Conservation (phyloP, 2,329 filamentous ascomycete species). For the Calonectria hongkongensis region DNA sequence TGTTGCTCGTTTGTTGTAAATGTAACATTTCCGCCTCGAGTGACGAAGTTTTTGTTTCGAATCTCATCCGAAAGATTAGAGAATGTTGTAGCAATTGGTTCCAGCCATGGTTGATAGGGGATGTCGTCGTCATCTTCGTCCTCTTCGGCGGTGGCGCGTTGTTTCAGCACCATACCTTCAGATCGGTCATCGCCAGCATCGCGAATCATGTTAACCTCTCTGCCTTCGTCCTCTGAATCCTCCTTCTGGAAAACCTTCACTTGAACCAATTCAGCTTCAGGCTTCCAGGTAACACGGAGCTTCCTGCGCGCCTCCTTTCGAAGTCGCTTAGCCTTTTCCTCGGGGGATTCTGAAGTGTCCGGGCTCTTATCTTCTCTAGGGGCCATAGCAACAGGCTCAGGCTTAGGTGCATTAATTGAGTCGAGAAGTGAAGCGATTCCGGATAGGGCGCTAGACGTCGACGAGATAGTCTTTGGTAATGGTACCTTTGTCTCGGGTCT, state of each 20-base stretch:
- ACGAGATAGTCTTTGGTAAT: conserved; percentile 57
- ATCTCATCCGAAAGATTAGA: conserved; percentile 66
- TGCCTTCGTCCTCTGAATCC: conserved; percentile 80
- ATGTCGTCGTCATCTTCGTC: conserved; percentile 77
- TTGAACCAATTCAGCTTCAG: conserved; percentile 79
- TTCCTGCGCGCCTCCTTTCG: conserved; percentile 83
- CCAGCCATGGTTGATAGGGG: conserved; percentile 71
- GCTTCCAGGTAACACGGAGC: conserved; percentile 82
- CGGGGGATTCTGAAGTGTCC: conserved; percentile 78
- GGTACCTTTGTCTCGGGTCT: conserved; percentile 57
- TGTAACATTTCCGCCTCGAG: conserved; percentile 70
- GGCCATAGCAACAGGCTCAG: conserved; percentile 64
- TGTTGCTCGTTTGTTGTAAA: conserved; percentile 75
- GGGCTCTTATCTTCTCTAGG: conserved; percentile 70
- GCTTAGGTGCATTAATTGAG: conserved; percentile 67
- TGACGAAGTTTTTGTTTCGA: conserved; percentile 70
- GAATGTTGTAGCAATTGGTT: conserved; percentile 69
- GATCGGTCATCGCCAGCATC: conserved; percentile 84
- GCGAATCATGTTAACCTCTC: conserved; percentile 80
- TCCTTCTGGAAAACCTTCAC: conserved; percentile 83
- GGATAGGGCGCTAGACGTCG: conserved; percentile 63
- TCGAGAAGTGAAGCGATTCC: conserved; percentile 74
- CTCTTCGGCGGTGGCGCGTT: conserved; percentile 67
- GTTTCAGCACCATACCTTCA: conserved; percentile 82
- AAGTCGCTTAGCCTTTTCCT: conserved; percentile 80